phyloP scores from a whole-genome alignment of 2,329 filamentous ascomycete genomes.

The Talaromyces sp. region DNA sequence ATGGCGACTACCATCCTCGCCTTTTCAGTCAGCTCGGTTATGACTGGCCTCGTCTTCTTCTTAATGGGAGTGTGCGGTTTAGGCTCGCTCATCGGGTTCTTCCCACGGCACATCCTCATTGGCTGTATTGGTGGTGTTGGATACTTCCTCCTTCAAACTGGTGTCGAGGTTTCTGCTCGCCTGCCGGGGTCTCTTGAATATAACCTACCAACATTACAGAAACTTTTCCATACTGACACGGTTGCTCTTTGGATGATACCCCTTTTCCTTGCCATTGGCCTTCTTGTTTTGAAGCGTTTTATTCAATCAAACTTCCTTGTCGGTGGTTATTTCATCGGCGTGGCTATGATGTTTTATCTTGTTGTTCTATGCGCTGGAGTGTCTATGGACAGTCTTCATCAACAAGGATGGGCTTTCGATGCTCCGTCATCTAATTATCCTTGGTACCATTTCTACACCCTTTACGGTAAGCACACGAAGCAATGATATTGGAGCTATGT shows the following conservation, averaged over 20 bases:
- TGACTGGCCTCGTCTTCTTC: constrained; percentile 91
- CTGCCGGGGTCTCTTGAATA: constrained; percentile 85
- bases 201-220: constrained; percentile 72
- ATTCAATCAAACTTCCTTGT: constrained; percentile 82
- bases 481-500: neutral
- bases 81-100: constrained; percentile 93
- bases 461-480: constrained; percentile 70
- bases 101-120: constrained; percentile 92
- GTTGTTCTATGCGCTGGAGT: constrained; percentile 59
- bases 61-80: constrained; percentile 83
- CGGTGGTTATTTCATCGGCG: constrained; percentile 82
- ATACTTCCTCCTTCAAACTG: constrained; percentile 89
- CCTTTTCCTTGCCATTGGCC: constrained; percentile 70
- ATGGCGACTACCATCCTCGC: constrained; percentile 92
- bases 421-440: constrained; percentile 81
- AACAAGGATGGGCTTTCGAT: constrained; percentile 87
- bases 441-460: constrained; percentile 97
- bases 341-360: constrained; percentile 62
- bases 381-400: constrained; percentile 67
- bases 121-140: constrained; percentile 97
- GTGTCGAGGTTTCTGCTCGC: constrained; percentile 88
- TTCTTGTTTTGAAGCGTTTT: constrained; percentile 76
- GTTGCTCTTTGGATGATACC: constrained; percentile 82
- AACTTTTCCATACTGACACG: constrained; percentile 73
- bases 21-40: constrained; percentile 84